Conservation (phyloP, 2,329 filamentous ascomycete genomes). For the Pseudogymnoascus sp. region DNA sequence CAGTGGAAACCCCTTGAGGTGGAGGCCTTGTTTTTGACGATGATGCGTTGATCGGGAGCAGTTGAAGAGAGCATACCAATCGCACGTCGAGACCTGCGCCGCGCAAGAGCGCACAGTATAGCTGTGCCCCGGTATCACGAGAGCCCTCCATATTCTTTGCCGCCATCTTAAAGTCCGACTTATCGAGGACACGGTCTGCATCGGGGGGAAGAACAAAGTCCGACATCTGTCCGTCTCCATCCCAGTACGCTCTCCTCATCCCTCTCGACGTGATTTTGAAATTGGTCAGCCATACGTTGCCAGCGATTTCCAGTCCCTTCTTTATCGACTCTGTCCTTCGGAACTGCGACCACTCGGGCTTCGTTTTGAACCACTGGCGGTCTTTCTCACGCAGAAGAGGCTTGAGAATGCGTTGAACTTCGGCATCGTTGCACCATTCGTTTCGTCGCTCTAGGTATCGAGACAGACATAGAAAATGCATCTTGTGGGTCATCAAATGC, state of each 20-base stretch:
- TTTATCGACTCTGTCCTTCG: slow-evolving; percentile 68
- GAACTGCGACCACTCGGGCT: slow-evolving; percentile 61
- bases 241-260: slow-evolving; percentile 65
- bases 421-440: slow-evolving; percentile 74
- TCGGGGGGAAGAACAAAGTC: slow-evolving; percentile 42
- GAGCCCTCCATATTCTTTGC: slow-evolving; percentile 68
- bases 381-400: slow-evolving; percentile 58
- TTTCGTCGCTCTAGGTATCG: slow-evolving; percentile 72
- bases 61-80: slow-evolving; percentile 84
- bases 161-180: slow-evolving; percentile 59
- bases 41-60: slow-evolving; percentile 52
- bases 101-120: slow-evolving; percentile 82
- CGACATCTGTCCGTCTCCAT: slow-evolving; percentile 40
- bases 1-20: slow-evolving; percentile 31
- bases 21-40: slow-evolving; percentile 26
- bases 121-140: slow-evolving; percentile 77
- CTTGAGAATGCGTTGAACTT: slow-evolving; percentile 58
- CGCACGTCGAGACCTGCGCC: slow-evolving; percentile 73
- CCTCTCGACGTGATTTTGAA: slow-evolving; percentile 68
- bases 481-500: slow-evolving; percentile 73
- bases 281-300: slow-evolving; percentile 56
- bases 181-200: slow-evolving; percentile 59
- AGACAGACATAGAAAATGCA: slow-evolving; percentile 75
- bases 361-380: slow-evolving; percentile 59
- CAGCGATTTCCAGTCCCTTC: slow-evolving; percentile 64